Percentiles rank a stretch among this genome's conserved stretches.
phyloP scores from a whole-genome alignment of 2,329 filamentous ascomycete species.

The Trichoderma brevicompactum region DNA sequence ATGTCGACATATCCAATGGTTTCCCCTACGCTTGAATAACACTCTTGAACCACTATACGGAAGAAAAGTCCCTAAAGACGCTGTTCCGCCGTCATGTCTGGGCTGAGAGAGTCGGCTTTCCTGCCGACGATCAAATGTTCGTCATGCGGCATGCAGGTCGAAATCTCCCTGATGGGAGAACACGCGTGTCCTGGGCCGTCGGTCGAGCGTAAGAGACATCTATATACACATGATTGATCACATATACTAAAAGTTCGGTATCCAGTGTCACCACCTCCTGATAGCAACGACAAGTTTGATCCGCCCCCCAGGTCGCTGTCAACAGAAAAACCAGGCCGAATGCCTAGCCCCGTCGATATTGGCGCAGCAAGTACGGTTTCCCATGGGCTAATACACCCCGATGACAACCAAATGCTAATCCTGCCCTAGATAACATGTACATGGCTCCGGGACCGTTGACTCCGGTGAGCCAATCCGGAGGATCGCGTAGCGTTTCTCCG shows the following conservation, averaged over 20 bases:
- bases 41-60: slow-evolving; percentile 6
- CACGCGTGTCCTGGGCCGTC: slow-evolving; percentile 68
- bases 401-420: slow-evolving; percentile 29
- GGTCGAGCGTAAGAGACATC: slow-evolving; percentile 51
- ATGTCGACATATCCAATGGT: slow-evolving; percentile 25
- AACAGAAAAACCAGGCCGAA: slow-evolving; percentile 45
- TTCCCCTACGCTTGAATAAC: slow-evolving; percentile 13
- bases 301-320: slow-evolving; percentile 36
- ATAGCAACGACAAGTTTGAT: slow-evolving; percentile 39
- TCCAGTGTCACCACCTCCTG: slow-evolving; percentile 47
- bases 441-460: slow-evolving; percentile 63
- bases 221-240: neutral
- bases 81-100: slow-evolving; percentile 48
- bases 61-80: neutral
- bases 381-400: neutral
- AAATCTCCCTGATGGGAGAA: slow-evolving; percentile 84
- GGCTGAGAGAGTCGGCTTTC: slow-evolving; percentile 67
- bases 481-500: slow-evolving; percentile 67
- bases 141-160: slow-evolving; percentile 74
- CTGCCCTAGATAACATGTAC: slow-evolving; percentile 57
- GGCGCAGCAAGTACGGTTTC: slow-evolving; percentile 55
- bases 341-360: slow-evolving; percentile 56
- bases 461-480: slow-evolving; percentile 63
- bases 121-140: slow-evolving; percentile 89
- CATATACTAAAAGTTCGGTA: slow-evolving; percentile 19